These are phyloP conservation scores for Jacaranda copaia DNA, from an alignment of 257 asterid genomes.

Conservation along the genomic window DNA sequence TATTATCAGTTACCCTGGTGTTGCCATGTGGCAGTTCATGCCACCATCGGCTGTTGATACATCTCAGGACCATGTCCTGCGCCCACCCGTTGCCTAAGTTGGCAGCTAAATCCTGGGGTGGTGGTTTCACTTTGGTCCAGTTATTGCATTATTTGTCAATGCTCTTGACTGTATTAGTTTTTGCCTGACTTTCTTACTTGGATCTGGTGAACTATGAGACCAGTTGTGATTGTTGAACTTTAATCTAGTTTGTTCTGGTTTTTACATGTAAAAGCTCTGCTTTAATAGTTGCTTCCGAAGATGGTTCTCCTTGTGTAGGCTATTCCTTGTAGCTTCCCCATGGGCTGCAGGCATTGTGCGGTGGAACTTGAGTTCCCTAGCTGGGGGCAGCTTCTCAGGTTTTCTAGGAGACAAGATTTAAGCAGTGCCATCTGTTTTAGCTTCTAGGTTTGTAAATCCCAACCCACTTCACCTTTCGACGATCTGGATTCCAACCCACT, in stretches of 20 bases:
- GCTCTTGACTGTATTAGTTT: slow-evolving; percentile 43
- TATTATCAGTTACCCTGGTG: slow-evolving; percentile 72
- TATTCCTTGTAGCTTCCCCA: not conserved
- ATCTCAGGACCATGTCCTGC: slow-evolving; percentile 80
- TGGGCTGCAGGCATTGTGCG: not conserved
- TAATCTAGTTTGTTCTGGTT: slow-evolving; percentile 28
- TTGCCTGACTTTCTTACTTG: slow-evolving; percentile 40
- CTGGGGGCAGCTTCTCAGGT: not conserved
- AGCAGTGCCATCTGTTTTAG: not conserved
- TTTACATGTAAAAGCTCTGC: slow-evolving; percentile 31
- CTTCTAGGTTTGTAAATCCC: not conserved
- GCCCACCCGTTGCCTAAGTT: slow-evolving; percentile 79
- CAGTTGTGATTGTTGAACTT: slow-evolving; percentile 21
- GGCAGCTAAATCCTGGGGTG: slow-evolving; percentile 30
- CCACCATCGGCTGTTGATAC: slow-evolving; percentile 91
- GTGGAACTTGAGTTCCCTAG: not conserved
- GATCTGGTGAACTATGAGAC: slow-evolving; percentile 37
- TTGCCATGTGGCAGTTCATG: slow-evolving; percentile 93
- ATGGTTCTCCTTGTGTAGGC: not conserved
- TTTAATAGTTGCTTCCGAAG: not conserved
- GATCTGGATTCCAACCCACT: not conserved
- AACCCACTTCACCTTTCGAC: not conserved
- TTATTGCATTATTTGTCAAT: slow-evolving; percentile 36
- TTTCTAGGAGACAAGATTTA: not conserved
- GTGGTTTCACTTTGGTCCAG: slow-evolving; percentile 1